These are phyloP conservation scores for Scedosporium dehoogii DNA, from an alignment of 2,329 filamentous ascomycete genomes.

Conservation along the genomic window DNA sequence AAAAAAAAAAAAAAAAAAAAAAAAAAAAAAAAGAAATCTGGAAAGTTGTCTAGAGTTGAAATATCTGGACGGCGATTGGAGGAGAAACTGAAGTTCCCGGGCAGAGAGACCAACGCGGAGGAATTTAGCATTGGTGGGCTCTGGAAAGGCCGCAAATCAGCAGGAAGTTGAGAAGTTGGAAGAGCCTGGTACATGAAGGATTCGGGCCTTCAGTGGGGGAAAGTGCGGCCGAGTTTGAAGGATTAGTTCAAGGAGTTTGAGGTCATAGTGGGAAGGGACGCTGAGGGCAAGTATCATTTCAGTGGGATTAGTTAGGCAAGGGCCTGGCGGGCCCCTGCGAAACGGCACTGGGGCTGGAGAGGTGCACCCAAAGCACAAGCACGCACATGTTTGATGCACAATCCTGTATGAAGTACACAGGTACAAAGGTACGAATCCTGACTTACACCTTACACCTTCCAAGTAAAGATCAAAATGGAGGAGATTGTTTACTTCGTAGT, in stretches of 20 bases:
- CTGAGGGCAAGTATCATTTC: neutral
- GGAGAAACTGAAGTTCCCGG: neutral
- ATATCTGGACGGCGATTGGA: neutral
- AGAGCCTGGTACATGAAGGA: neutral
- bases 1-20: too few relatives aligned
- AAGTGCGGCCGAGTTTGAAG: neutral
- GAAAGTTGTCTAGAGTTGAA: too few relatives aligned
- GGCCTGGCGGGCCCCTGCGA: too few relatives aligned
- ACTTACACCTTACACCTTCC: too few relatives aligned
- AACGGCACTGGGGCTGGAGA: too few relatives aligned
- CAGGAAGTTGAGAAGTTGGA: neutral
- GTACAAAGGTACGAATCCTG: too few relatives aligned
- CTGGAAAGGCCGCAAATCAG: constrained; percentile 3
- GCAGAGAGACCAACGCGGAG: neutral
- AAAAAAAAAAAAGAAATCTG: too few relatives aligned
- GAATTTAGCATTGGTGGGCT: constrained; percentile 3
- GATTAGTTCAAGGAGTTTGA: neutral
- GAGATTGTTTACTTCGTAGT: neutral
- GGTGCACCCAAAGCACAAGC: neutral
- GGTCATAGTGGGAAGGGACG: too few relatives aligned
- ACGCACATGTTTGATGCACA: too few relatives aligned
- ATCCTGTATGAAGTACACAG: too few relatives aligned
- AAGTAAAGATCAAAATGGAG: too few relatives aligned
- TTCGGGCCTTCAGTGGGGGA: neutral
- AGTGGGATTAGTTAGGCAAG: neutral